phyloP scores from a whole-genome alignment of 108 stramenopile genomes.

The Discostella stelligeroides region DNA sequence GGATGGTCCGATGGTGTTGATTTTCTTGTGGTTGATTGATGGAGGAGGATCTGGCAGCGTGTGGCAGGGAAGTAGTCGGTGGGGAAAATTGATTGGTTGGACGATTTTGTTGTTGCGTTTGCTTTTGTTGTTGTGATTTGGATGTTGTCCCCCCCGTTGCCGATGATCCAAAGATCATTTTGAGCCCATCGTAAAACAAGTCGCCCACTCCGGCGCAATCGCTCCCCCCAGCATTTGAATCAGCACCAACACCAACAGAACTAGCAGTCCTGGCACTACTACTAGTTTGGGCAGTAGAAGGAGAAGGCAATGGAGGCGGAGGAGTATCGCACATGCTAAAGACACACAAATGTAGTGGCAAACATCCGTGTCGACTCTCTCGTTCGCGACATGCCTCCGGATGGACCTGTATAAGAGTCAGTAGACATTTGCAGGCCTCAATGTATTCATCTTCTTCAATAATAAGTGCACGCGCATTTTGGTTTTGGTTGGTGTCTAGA shows the following conservation, averaged over 20 bases:
- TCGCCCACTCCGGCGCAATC: not conserved
- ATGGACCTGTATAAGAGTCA: conserved; percentile 63
- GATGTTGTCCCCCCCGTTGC: not conserved
- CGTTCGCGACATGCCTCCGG: conserved; percentile 79
- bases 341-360: conserved; percentile 84
- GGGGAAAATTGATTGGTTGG: not conserved
- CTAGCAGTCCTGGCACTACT: not conserved
- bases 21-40: too few species aligned
- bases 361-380: conserved; percentile 87
- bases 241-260: not conserved
- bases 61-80: not conserved
- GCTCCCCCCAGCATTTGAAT: not conserved
- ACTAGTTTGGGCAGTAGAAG: not conserved
- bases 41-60: not conserved
- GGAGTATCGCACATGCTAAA: conserved; percentile 81
- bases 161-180: conserved; percentile 3
- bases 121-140: not conserved
- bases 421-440: conserved; percentile 78
- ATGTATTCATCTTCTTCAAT: conserved; percentile 73
- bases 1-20: conserved; percentile 13
- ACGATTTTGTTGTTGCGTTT: not conserved
- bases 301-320: conserved; percentile 29
- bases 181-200: not conserved
- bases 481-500: not conserved
- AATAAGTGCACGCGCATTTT: not conserved